Percentiles rank a stretch among this genome's conserved stretches.
phyloP scores from a whole-genome alignment of 2,329 filamentous ascomycete species.

The Colletotrichum sp. region DNA sequence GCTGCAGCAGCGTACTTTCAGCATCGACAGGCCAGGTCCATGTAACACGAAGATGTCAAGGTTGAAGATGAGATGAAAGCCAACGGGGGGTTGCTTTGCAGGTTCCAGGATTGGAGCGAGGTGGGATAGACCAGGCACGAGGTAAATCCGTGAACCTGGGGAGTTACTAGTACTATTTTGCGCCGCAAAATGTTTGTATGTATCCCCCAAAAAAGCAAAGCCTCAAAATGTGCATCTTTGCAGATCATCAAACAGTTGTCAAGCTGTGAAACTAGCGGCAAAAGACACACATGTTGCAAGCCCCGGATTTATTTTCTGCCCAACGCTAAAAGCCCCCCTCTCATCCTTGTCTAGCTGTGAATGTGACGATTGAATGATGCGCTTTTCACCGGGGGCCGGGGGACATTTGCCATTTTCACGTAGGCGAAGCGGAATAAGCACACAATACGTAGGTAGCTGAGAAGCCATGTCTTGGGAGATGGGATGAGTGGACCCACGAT shows the following conservation, averaged over 20 bases:
- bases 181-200: not conserved
- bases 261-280: not conserved
- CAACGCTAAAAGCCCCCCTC: not conserved
- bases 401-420: not conserved
- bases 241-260: not conserved
- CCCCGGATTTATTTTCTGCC: not conserved
- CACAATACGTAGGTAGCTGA: not conserved
- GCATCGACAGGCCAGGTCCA: not conserved
- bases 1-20: not conserved
- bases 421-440: not conserved
- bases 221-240: not conserved
- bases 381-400: not conserved
- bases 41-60: not conserved
- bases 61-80: not conserved
- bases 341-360: not conserved
- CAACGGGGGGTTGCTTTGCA: not conserved
- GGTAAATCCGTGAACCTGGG: not conserved
- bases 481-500: not conserved
- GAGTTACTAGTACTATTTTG: not conserved
- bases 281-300: not conserved
- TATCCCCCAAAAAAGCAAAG: not conserved
- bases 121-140: not conserved
- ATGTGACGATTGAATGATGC: not conserved
- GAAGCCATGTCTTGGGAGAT: not conserved
- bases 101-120: not conserved